A percentile compares a stretch with the other conserved stretches of the same genome.
These are phyloP conservation scores for Rhodotorula sp. DNA, from an alignment of 1,284 basidiomycete genomes.

Conservation along the genomic window DNA sequence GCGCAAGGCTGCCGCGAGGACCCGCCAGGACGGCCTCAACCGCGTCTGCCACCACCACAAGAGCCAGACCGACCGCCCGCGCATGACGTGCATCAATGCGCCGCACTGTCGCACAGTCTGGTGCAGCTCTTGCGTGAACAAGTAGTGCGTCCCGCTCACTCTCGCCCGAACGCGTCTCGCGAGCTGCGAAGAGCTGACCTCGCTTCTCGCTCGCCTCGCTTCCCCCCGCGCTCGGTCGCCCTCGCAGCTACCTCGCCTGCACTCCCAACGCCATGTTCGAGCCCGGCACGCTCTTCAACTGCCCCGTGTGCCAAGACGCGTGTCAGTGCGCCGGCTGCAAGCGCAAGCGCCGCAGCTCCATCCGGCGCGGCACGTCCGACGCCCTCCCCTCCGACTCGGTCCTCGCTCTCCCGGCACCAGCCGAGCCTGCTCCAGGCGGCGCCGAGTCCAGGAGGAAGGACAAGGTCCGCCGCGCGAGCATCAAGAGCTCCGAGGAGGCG, in stretches of 20 bases:
- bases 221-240: too few relatives aligned
- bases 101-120: slow-evolving; percentile 32
- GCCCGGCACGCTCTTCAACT: slow-evolving; percentile 12
- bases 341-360: slow-evolving; percentile 4
- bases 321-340: slow-evolving; percentile 29
- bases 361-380: background rate
- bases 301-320: slow-evolving; percentile 28
- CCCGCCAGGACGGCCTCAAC: slow-evolving; percentile 10
- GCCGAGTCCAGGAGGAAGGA: background rate
- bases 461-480: background rate
- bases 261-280: slow-evolving; percentile 19
- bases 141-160: slow-evolving; percentile 22
- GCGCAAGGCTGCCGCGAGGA: background rate
- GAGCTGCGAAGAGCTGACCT: background rate
- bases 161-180: too few relatives aligned
- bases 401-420: background rate
- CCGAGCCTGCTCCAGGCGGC: background rate
- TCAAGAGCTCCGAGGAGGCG: background rate
- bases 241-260: slow-evolving; percentile 22
- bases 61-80: slow-evolving; percentile 18
- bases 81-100: slow-evolving; percentile 33
- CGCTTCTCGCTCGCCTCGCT: too few relatives aligned
- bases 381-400: background rate
- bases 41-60: slow-evolving; percentile 25
- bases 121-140: slow-evolving; percentile 34